These are phyloP conservation scores for Xylaria cubensis DNA, from an alignment of 495 filamentous ascomycete genomes.

Conservation along the genomic window DNA sequence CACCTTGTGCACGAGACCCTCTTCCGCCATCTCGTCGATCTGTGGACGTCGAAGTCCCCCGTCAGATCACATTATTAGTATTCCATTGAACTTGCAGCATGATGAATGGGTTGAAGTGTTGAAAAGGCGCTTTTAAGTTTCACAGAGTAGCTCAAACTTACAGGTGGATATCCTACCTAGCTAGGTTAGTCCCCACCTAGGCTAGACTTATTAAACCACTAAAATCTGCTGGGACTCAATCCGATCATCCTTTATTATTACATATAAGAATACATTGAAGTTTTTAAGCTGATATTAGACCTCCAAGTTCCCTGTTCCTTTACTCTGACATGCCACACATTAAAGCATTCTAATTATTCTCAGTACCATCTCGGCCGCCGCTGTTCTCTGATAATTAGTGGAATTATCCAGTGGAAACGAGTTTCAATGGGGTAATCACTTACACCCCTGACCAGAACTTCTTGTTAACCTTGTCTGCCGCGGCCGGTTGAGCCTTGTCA, in stretches of 20 bases:
- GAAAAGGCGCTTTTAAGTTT: neutral
- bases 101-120: neutral
- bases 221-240: neutral
- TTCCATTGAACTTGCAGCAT: neutral
- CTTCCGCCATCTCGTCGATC: slow-evolving; percentile 63
- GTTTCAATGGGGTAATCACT: slow-evolving; percentile 24
- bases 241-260: neutral
- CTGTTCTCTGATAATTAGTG: slow-evolving; percentile 27
- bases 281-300: neutral
- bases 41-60: slow-evolving; percentile 16
- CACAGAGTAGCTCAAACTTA: neutral
- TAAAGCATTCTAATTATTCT: slow-evolving; percentile 38
- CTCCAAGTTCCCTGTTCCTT: neutral
- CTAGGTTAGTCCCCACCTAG: neutral
- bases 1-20: slow-evolving; percentile 65
- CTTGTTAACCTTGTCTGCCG: slow-evolving; percentile 56
- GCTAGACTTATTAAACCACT: neutral
- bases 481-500: slow-evolving; percentile 45
- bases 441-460: slow-evolving; percentile 53
- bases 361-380: slow-evolving; percentile 30
- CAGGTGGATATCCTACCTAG: neutral
- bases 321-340: neutral
- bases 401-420: neutral
- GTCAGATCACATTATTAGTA: slow-evolving; percentile 14
- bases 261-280: neutral